phyloP scores from a whole-genome alignment of 73 alveolate genomes.

The Stentor coeruleus region DNA sequence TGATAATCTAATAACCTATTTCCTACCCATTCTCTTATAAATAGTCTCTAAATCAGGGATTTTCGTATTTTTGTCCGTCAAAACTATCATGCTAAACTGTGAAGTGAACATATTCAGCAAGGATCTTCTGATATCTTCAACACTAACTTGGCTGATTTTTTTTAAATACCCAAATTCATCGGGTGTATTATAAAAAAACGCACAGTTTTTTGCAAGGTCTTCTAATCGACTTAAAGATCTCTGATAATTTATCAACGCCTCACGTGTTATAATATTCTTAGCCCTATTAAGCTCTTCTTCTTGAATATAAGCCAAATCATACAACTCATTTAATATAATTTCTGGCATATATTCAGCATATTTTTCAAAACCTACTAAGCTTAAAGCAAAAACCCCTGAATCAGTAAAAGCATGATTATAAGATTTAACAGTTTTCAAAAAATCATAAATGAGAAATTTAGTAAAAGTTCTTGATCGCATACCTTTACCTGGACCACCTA shows the following conservation, averaged over 20 bases:
- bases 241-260: background rate
- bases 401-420: background rate
- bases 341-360: background rate
- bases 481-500: constrained; percentile 86
- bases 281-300: background rate
- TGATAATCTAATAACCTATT: too few species aligned
- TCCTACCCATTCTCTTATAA: background rate
- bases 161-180: background rate
- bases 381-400: background rate
- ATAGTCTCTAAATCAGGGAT: background rate
- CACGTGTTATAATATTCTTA: background rate
- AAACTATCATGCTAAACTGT: background rate
- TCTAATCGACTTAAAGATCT: background rate
- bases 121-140: background rate
- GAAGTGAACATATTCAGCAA: background rate
- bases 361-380: background rate
- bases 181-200: background rate
- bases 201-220: background rate
- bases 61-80: background rate
- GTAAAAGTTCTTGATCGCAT: constrained; percentile 74
- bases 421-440: background rate
- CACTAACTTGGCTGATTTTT: background rate
- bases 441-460: background rate
- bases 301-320: background rate
- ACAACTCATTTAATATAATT: background rate